Evolutionary conservation across 371 early-diverging fungal species (phyloP).

Genomic region (Vairimorpha apis): DNA sequence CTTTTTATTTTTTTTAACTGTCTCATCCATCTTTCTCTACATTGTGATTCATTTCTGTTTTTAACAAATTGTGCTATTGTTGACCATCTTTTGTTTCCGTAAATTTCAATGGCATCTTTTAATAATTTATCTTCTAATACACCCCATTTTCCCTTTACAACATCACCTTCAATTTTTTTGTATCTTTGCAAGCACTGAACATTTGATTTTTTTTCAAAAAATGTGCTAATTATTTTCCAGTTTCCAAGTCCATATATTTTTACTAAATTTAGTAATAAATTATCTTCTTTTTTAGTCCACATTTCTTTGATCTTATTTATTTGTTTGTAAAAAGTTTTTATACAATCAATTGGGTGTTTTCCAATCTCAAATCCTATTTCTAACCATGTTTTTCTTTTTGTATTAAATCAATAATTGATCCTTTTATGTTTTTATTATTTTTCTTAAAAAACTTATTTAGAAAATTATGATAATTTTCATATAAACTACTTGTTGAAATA

Average conservation of each 20-base stretch:
- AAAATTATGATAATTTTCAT: neutral
- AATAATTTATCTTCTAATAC: conserved; percentile 67
- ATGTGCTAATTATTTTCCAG: neutral
- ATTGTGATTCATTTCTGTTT: conserved; percentile 12
- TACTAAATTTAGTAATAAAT: neutral
- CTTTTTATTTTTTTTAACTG: neutral
- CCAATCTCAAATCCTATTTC: neutral
- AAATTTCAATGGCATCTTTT: neutral
- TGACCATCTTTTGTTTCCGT: neutral
- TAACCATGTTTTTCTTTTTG: neutral
- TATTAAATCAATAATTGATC: no score
- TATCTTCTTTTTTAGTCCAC: conserved; percentile 14
- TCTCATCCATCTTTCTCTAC: conserved; percentile 30
- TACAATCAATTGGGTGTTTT: neutral
- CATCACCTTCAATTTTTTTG: neutral
- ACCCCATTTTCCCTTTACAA: conserved; percentile 68
- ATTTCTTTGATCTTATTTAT: neutral
- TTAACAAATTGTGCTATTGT: neutral
- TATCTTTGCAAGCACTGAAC: conserved; percentile 5
- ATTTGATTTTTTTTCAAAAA: neutral
- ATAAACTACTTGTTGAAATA: neutral
- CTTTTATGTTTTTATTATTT: no score
- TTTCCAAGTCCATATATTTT: neutral
- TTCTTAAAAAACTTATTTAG: neutral
- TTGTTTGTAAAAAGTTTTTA: neutral